phyloP scores from a whole-genome alignment of 768 basidiomycete genomes.

The Boletus sp. region DNA sequence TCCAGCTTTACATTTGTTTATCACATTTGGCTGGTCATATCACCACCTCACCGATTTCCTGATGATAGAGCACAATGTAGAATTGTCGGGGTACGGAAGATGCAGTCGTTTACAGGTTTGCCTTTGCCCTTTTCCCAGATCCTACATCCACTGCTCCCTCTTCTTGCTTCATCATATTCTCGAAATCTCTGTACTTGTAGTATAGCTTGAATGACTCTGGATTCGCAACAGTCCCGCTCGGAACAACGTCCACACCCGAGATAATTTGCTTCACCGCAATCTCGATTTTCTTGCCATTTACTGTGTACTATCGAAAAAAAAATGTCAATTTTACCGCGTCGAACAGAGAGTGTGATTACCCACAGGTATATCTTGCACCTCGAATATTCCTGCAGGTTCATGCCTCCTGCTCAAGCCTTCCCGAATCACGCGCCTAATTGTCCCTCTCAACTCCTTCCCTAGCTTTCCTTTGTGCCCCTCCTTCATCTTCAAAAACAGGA shows the following conservation, averaged over 20 bases:
- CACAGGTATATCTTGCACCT: slow-evolving; percentile 66
- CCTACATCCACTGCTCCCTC: slow-evolving; percentile 7
- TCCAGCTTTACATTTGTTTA: too few relatives aligned
- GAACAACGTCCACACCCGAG: slow-evolving; percentile 60
- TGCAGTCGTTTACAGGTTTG: slow-evolving; percentile 13
- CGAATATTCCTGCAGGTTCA: slow-evolving; percentile 69
- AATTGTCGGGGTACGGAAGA: not conserved
- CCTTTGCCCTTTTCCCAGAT: not conserved
- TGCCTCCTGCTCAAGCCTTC: slow-evolving; percentile 66
- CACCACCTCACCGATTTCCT: too few relatives aligned
- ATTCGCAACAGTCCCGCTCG: slow-evolving; percentile 75
- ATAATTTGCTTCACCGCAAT: slow-evolving; percentile 78
- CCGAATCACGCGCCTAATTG: slow-evolving; percentile 57
- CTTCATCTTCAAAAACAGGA: slow-evolving; percentile 72
- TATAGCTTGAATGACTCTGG: slow-evolving; percentile 65
- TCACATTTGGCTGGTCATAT: too few relatives aligned
- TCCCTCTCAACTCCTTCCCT: slow-evolving; percentile 52
- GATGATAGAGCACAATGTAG: not conserved
- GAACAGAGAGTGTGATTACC: slow-evolving; percentile 24
- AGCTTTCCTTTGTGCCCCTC: slow-evolving; percentile 49
- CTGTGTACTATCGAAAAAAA: slow-evolving; percentile 54
- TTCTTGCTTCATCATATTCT: slow-evolving; percentile 26
- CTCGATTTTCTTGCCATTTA: slow-evolving; percentile 78
- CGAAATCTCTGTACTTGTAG: slow-evolving; percentile 59
- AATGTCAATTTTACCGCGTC: not conserved